Conservation (phyloP, 73 alveolate species). For the Diophrys sp. region DNA sequence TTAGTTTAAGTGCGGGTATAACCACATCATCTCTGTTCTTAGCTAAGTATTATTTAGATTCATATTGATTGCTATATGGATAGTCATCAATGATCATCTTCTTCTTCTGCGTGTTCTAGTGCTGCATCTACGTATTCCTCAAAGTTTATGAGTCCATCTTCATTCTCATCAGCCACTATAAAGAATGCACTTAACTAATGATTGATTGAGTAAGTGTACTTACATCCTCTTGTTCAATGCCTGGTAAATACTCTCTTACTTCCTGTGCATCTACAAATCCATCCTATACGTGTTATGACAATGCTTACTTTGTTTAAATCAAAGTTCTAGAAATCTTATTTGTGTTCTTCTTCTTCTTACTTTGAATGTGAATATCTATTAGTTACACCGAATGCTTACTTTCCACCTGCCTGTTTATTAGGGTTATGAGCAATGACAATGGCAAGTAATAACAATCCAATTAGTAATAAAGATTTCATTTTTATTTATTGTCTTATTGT, state of each 20-base stretch:
- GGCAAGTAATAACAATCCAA: neutral
- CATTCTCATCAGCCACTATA: constrained; percentile 52
- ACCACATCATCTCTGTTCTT: constrained; percentile 13
- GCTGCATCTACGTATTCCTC: constrained; percentile 56
- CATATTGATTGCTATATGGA: neutral
- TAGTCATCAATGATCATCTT: too few species aligned
- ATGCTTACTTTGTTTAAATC: constrained; percentile 50
- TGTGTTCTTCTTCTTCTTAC: constrained; percentile 29
- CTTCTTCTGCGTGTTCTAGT: neutral
- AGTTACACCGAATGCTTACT: neutral
- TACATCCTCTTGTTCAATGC: constrained; percentile 32
- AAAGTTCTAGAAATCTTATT: constrained; percentile 35
- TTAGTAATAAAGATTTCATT: too few species aligned
- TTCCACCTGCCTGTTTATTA: neutral
- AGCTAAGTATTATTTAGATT: neutral
- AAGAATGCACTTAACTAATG: constrained; percentile 12
- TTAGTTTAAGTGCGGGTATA: neutral
- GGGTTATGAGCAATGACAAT: neutral
- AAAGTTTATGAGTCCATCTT: constrained; percentile 42
- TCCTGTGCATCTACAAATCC: constrained; percentile 40
- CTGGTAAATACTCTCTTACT: constrained; percentile 24
- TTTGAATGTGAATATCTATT: constrained; percentile 10
- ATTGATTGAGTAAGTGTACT: constrained; percentile 26
- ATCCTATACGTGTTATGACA: neutral
- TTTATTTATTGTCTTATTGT: too few species aligned